Base-by-base conservation (phyloP, 192 early-diverging fungal genomes). In the Pecoramyces ruminantium region DNA sequence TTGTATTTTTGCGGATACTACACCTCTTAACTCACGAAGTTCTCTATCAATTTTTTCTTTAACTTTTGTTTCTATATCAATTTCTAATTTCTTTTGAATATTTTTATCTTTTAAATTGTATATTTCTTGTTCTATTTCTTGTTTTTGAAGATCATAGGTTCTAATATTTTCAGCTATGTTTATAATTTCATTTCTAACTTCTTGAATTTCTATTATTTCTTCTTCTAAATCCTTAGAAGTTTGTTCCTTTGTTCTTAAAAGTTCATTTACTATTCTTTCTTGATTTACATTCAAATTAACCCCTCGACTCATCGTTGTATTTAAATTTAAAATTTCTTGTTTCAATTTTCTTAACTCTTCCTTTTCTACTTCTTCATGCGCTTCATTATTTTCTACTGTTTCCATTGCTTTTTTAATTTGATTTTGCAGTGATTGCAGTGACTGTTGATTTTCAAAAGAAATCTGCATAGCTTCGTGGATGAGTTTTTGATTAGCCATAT, bases 31-130 rank as follows among this genome's bases (percentile, higher is more conserved):
- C 67, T 92, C 90, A 17, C 88, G 79, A 79, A 91, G 78, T 42
- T 92, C 90, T 2, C 86, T 82, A 79, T 92, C 90, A 5, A 92
- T 85, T 17, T 85, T 83, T 78, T 91, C 90, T 82, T 91, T 92
- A 58, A 85, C 91, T 4, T 87, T 84, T 27, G 87, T 78, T 81
- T 91, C 89, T 14, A 81, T 79, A 79, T 92, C 90, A 79, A 91
- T 90, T 80, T 91, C 89, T 5, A 83, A 67, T 79, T 91, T 91
- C 67, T 91, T 91, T 21, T 82, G 79, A 14, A 88, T 84, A 38
- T 89, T 87, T 77, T 85, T 83, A 27, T 92, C 90, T 79, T 90
- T 89, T 77, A 90, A 82, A 29, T 86, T 82, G 51, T 87, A 87
- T 29, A 91, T 91, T 30, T 89, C 87, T n/a, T 84, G 83, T 78